Evolutionary conservation across 2,329 filamentous ascomycete genomes (phyloP).

Genomic region (Dothideomycetes sp.): DNA sequence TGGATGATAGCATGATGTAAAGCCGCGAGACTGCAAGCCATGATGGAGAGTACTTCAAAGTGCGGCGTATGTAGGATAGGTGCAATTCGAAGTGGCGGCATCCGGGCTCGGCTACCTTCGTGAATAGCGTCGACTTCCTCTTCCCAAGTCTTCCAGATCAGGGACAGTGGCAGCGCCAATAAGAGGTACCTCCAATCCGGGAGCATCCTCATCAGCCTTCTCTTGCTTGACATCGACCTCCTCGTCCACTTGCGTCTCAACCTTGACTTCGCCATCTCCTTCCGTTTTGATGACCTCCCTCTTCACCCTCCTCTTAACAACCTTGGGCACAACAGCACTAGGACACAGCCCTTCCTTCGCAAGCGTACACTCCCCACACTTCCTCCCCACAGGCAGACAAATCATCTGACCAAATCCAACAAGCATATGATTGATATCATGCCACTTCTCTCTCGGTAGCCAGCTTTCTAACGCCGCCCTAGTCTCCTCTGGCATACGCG

Average conservation of each 20-base stretch:
- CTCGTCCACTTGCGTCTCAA: slow-evolving; percentile 14
- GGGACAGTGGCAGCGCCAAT: slow-evolving; percentile 10
- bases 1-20: no score
- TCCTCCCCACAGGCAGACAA: slow-evolving; percentile 67
- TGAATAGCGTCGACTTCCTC: no score
- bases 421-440: slow-evolving; percentile 81
- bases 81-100: no score
- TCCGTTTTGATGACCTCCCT: slow-evolving; percentile 26
- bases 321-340: slow-evolving; percentile 32
- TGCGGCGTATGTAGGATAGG: no score
- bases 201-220: slow-evolving; percentile 18
- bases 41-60: no score
- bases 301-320: slow-evolving; percentile 41
- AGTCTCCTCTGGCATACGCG: slow-evolving; percentile 72
- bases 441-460: slow-evolving; percentile 77
- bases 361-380: slow-evolving; percentile 78
- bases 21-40: no score
- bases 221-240: slow-evolving; percentile 16
- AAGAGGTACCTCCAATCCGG: slow-evolving; percentile 13
- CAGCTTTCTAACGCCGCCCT: slow-evolving; percentile 64
- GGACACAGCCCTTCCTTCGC: slow-evolving; percentile 65
- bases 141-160: slow-evolving; percentile 18
- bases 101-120: no score
- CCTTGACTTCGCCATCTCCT: slow-evolving; percentile 21
- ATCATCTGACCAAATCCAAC: slow-evolving; percentile 83